Evolutionary conservation across 306 rosid genomes (phyloP), one percentile per base, ranked within the genome.

Genomic region (Trifolium subterraneum): DNA sequence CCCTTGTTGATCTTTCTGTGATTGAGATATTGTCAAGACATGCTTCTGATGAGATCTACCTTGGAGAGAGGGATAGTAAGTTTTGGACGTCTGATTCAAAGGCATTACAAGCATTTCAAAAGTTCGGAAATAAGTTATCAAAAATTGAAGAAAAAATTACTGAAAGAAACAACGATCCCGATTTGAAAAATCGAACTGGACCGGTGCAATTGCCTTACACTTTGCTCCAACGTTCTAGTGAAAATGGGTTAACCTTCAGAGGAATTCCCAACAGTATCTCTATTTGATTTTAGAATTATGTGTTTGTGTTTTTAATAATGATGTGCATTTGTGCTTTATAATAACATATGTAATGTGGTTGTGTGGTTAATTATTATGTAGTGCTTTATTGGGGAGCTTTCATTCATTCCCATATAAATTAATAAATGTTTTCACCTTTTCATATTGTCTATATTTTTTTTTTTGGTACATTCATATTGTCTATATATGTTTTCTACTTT

Each of bases 181-280:
- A 18, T 63, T 63, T 63, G 29, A 63, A 63, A 63, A 63, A 63
- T 18, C 27, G 68, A 36, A 18, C 10, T 19, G 70, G 70, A 8
- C 70, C 70, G 1, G 51, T 38, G 6, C 16, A 38, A 20, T 13
- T 64, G 51, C 70, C 70, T 6, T 64, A 64, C 10, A 64, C 51
- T 6, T 19, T 64, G 29, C 70, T 64, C 5, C 51, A 36, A 10
- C 70, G 33, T 64, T 64, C 70, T 38, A 41, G 70, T 38, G 51
- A 64, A 1, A n/a, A 64, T 10, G 70, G 70, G 0, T 38, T 64
- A 38, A 41, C 70, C 7, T 64, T 64, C 8, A 64, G 51, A 64
- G 70, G 70, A 38, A 64, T 64, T 64, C 70, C 70, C 10, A 64
- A 64, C 2, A 64, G 70, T 18, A 39, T 64, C 16, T 64, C 70